phyloP scores from a whole-genome alignment of 306 rosid species.

The Luffa acutangula region DNA sequence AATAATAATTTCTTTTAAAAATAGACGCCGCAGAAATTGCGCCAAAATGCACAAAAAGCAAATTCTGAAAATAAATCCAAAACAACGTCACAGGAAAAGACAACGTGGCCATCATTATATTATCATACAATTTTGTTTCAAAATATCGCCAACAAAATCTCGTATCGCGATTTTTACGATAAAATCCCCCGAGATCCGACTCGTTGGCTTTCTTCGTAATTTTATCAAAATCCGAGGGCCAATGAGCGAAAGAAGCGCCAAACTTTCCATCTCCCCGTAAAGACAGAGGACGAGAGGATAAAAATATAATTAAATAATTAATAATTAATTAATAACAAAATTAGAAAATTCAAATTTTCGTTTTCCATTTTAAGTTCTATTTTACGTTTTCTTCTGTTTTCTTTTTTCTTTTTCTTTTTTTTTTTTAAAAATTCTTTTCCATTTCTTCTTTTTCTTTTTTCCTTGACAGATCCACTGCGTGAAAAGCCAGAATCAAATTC shows the following conservation, averaged over 20 bases:
- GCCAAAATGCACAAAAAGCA: neutral
- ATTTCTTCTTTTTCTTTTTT: neutral
- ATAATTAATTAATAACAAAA: neutral
- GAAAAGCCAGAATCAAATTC: neutral
- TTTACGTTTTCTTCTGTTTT: neutral
- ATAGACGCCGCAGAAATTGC: neutral
- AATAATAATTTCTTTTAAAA: neutral
- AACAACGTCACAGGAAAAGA: neutral
- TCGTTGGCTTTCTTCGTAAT: neutral
- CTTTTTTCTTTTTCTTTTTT: neutral
- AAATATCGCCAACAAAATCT: neutral
- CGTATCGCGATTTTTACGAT: neutral
- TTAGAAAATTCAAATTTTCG: neutral
- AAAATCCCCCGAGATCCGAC: neutral
- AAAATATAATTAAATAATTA: neutral
- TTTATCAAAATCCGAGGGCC: neutral
- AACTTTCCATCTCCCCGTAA: neutral
- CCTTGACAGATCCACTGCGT: neutral
- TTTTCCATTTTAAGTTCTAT: neutral
- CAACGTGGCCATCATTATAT: neutral
- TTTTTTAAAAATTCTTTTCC: neutral
- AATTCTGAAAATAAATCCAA: neutral
- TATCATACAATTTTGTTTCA: neutral
- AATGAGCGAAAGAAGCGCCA: constrained; percentile 3
- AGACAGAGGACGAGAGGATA: neutral